Conservation (phyloP, 345 rosid genomes). For the Noccaea bulbosa region DNA sequence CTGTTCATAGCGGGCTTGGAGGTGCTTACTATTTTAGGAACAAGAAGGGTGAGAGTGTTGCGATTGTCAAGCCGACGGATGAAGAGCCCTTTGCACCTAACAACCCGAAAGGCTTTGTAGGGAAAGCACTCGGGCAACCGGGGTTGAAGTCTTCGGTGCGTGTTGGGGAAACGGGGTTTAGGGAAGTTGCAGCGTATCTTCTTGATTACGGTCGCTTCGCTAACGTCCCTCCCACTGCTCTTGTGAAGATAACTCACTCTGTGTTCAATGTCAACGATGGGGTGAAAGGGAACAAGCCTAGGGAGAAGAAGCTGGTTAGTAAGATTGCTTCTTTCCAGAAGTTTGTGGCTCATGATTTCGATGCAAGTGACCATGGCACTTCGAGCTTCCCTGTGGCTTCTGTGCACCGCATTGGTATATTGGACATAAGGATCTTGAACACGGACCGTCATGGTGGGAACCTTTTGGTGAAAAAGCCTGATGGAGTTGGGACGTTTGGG, state of each 20-base stretch:
- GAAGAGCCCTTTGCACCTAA: constrained; percentile 99
- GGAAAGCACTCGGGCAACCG: constrained; percentile 96
- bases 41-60: constrained; percentile 71
- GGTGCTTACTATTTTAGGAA: constrained; percentile 94
- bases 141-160: constrained; percentile 96
- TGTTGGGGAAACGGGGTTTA: constrained; percentile 93
- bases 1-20: constrained; percentile 86
- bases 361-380: constrained; percentile 96
- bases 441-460: constrained; percentile 99
- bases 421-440: constrained; percentile 88
- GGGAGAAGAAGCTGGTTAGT: constrained; percentile 74
- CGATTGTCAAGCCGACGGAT: constrained; percentile 96
- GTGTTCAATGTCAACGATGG: constrained; percentile 86
- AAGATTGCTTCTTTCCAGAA: constrained; percentile 97
- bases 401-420: constrained; percentile 91
- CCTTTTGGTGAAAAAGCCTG: constrained; percentile 83
- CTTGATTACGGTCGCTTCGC: constrained; percentile 82
- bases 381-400: constrained; percentile 92
- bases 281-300: constrained; percentile 67
- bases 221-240: constrained; percentile 91
- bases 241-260: constrained; percentile 95
- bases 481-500: constrained; percentile 73
- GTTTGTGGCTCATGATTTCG: constrained; percentile 90
- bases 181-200: constrained; percentile 99
- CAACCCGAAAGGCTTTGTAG: constrained; percentile 97